Evolutionary conservation across 148 eudicot species (phyloP), one percentile per base, ranked within the genome.

Genomic region (Amaranthus palmeri): DNA sequence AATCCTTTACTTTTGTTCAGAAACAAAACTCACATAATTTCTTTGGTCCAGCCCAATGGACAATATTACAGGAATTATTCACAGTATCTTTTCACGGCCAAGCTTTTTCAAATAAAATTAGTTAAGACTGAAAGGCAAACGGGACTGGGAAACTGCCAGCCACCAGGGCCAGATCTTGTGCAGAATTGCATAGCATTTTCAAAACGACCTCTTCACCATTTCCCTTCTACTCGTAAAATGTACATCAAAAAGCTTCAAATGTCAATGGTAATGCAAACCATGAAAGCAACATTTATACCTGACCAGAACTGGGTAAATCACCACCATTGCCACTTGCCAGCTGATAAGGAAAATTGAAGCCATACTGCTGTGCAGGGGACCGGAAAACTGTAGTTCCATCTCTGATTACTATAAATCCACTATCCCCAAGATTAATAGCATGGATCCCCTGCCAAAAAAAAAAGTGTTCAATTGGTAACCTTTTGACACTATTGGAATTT

Each of bases 351-450:
- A 88, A 91, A 77, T 95, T 95, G 83, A 95, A 95, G 73, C 88
- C 86, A 81, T 95, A 89, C 75, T 88, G 93, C 78, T 91, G 97
- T 46, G 70, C 88, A 44, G 93, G 97, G 47, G 96, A 91, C 44
- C 84, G 86, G 60, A 95, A 95, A 74, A 91, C 77, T 45, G 81
- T 83, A 69, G 84, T 69, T 62, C 97, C 96, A 58, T 91, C 89
- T 80, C 98, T 91, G 50, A 86, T 80, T 54, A 95, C 73, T 46
- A 89, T 78, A 74, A 95, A 95, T 52, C 96, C 96, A 73, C 98
- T 95, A 77, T 95, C 98, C 48, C 98, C 97, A 58, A 95, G 90
- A 83, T 95, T 95, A 66, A 95, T 85, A 9, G 98, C 98, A 78
- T 88, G 88, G 73, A 95, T 78, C 65, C 82, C 89, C 97, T 90